phyloP scores from a whole-genome alignment of 2,329 filamentous ascomycete species.

The Tothia fuscella region DNA sequence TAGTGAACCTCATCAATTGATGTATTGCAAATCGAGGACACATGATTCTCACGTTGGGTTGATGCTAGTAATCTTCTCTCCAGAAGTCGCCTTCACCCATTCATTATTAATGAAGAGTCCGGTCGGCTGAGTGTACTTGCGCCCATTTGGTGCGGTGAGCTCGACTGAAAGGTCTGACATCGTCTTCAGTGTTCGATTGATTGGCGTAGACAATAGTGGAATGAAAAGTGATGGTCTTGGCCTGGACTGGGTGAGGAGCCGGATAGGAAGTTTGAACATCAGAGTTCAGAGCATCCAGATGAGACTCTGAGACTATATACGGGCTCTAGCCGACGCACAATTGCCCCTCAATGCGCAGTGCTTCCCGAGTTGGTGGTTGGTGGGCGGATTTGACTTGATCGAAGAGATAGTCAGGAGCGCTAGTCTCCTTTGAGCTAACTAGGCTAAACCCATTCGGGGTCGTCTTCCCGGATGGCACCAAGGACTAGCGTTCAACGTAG shows the following conservation, averaged over 20 bases:
- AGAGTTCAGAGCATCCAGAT: not conserved
- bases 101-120: constrained; percentile 81
- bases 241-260: not conserved
- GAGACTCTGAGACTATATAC: not conserved
- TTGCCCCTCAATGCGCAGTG: not conserved
- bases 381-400: not conserved
- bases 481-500: not conserved
- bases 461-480: not conserved
- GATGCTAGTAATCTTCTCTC: constrained; percentile 52
- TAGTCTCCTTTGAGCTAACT: not conserved
- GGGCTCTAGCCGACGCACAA: not conserved
- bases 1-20: constrained; percentile 19
- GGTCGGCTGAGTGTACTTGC: constrained; percentile 56
- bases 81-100: constrained; percentile 56
- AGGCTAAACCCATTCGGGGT: not conserved
- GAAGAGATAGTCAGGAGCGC: not conserved
- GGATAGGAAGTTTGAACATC: not conserved
- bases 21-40: constrained; percentile 2
- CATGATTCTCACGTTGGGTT: constrained; percentile 56
- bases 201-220: not conserved
- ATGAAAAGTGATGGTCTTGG: not conserved
- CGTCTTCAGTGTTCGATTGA: not conserved
- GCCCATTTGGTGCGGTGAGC: constrained; percentile 64
- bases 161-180: constrained; percentile 43
- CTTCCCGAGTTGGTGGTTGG: not conserved